Evolutionary conservation across 1,284 basidiomycete species (phyloP).

Genomic region (Puccinia horiana): DNA sequence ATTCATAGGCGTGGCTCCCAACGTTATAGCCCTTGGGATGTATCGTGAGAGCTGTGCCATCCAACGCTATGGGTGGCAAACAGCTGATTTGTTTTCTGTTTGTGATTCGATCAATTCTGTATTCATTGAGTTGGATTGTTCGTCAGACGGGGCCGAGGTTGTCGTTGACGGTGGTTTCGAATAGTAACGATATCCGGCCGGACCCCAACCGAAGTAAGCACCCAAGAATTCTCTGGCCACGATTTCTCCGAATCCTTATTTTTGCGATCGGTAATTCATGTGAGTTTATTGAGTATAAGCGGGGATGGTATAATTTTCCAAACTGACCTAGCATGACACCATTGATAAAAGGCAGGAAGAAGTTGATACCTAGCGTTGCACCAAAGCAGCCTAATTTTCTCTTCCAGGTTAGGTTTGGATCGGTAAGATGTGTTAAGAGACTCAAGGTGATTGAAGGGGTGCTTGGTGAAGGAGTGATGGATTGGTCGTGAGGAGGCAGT

Average conservation of each 20-base stretch:
- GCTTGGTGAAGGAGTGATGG: background rate
- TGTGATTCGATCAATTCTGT: no score
- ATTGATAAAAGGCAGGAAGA: conserved; percentile 90
- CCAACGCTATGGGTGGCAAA: no score
- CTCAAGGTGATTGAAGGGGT: conserved; percentile 66
- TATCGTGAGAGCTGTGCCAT: no score
- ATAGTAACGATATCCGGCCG: conserved; percentile 18
- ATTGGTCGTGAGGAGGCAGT: background rate
- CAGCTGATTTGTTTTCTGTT: no score
- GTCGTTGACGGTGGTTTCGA: background rate
- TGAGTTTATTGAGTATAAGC: background rate
- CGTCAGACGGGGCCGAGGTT: no score
- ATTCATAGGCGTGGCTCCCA: conserved; percentile 23
- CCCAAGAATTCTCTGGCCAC: conserved; percentile 84
- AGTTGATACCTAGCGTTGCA: conserved; percentile 84
- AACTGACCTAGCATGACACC: conserved; percentile 81
- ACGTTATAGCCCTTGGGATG: no score
- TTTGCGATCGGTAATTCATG: background rate
- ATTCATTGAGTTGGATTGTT: no score
- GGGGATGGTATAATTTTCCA: background rate
- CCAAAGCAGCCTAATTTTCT: conserved; percentile 72
- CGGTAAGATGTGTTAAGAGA: conserved; percentile 74
- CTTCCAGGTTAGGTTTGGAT: conserved; percentile 63
- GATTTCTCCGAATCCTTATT: conserved; percentile 90
- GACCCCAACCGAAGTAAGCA: conserved; percentile 64